phyloP scores from a whole-genome alignment of 2,329 filamentous ascomycete species.

The Hymenoscyphus albidus region DNA sequence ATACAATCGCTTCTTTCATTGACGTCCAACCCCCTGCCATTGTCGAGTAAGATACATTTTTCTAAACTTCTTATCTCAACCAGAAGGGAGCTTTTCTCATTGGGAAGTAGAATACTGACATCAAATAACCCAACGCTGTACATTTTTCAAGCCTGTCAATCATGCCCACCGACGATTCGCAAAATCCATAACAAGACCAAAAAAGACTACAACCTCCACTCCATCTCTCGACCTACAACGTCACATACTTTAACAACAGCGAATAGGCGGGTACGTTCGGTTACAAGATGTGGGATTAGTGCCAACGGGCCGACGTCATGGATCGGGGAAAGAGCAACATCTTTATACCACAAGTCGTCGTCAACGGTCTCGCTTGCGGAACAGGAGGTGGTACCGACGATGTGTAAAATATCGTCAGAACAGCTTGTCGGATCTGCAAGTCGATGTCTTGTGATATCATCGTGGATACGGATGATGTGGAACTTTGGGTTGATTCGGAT shows the following conservation, averaged over 20 bases:
- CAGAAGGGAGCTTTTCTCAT: too few species aligned
- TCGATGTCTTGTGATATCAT: slow-evolving; percentile 16
- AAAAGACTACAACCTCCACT: slow-evolving; percentile 31
- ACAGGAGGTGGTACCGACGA: slow-evolving; percentile 13
- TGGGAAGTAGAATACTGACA: not conserved
- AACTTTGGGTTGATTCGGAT: slow-evolving; percentile 18
- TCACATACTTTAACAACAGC: slow-evolving; percentile 37
- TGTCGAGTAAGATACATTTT: slow-evolving; percentile 25
- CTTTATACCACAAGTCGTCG: slow-evolving; percentile 34
- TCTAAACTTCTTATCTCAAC: not conserved
- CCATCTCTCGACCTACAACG: slow-evolving; percentile 35
- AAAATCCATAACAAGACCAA: slow-evolving; percentile 33
- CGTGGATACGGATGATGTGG: slow-evolving; percentile 17
- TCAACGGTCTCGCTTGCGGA: slow-evolving; percentile 28
- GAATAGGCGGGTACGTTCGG: slow-evolving; percentile 37
- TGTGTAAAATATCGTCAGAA: slow-evolving; percentile 7
- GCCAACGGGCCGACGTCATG: slow-evolving; percentile 36
- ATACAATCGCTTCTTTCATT: slow-evolving; percentile 36
- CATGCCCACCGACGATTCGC: slow-evolving; percentile 36
- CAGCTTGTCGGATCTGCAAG: slow-evolving; percentile 8
- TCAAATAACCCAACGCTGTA: slow-evolving; percentile 24
- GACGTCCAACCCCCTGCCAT: slow-evolving; percentile 35
- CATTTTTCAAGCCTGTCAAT: slow-evolving; percentile 36
- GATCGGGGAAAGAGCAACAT: slow-evolving; percentile 34
- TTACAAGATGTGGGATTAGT: slow-evolving; percentile 32